Evolutionary conservation across 2,329 filamentous ascomycete species (phyloP).

Genomic region (Fusarium sp.): DNA sequence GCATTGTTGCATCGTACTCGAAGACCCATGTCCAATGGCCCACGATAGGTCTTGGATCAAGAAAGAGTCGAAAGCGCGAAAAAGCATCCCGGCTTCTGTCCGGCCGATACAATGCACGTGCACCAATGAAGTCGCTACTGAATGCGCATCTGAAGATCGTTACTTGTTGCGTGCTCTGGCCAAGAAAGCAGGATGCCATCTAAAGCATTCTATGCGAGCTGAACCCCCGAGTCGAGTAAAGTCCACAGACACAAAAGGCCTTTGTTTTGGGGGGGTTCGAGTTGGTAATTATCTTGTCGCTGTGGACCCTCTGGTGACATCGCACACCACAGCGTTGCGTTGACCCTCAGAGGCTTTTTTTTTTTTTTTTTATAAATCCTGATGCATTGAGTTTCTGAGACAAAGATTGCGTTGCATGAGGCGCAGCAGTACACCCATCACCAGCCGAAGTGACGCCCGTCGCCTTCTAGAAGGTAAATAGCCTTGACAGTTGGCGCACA

Average conservation of each 20-base stretch:
- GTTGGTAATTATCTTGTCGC: background rate
- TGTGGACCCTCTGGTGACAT: slow-evolving; percentile 11
- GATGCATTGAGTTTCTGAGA: slow-evolving; percentile 8
- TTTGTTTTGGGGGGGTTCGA: background rate
- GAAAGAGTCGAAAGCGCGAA: slow-evolving; percentile 5
- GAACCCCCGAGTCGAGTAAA: slow-evolving; percentile 26
- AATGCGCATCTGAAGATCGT: slow-evolving; percentile 28
- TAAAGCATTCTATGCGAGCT: slow-evolving; percentile 39
- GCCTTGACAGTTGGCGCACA: background rate
- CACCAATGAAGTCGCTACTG: slow-evolving; percentile 2
- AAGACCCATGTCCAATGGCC: background rate
- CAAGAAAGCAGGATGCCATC: slow-evolving; percentile 35
- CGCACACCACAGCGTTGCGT: slow-evolving; percentile 2
- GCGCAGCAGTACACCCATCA: slow-evolving; percentile 37
- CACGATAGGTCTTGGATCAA: slow-evolving; percentile 4
- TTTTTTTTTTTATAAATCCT: background rate
- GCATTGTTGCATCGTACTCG: slow-evolving; percentile 11
- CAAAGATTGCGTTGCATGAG: slow-evolving; percentile 42
- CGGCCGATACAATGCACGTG: background rate
- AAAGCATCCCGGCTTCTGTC: background rate
- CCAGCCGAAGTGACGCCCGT: slow-evolving; percentile 12
- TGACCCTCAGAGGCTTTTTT: slow-evolving; percentile 9
- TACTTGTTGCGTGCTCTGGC: slow-evolving; percentile 27
- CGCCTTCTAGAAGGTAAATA: slow-evolving; percentile 40
- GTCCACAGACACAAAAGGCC: slow-evolving; percentile 7